Evolutionary conservation across 1,284 basidiomycete species (phyloP).

Genomic region (Ganoderma lucidum): DNA sequence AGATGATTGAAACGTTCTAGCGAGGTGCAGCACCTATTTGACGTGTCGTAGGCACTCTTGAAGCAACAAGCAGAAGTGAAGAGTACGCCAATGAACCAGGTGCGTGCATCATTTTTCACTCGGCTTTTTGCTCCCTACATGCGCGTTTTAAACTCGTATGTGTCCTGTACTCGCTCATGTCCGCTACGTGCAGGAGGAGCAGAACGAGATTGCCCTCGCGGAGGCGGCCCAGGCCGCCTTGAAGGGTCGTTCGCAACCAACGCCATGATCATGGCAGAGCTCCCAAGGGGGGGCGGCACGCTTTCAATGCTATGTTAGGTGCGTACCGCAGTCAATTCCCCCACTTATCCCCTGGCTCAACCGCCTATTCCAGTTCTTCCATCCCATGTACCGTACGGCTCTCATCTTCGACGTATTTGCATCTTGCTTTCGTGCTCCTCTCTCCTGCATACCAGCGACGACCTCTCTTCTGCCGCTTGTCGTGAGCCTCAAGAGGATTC

Average conservation of each 20-base stretch:
- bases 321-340: background rate
- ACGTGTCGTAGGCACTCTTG: constrained; percentile 15
- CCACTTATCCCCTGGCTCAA: background rate
- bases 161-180: background rate
- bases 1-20: background rate
- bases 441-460: background rate
- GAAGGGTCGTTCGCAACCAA: constrained; percentile 19
- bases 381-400: constrained; percentile 1
- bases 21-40: background rate
- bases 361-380: background rate
- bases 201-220: constrained; percentile 34
- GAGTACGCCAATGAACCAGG: background rate
- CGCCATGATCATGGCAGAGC: constrained; percentile 1
- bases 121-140: background rate
- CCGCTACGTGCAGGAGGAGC: constrained; percentile 25
- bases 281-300: background rate
- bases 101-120: background rate
- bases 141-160: background rate
- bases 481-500: too few relatives aligned
- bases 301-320: background rate
- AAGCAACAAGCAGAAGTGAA: constrained; percentile 13
- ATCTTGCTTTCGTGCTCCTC: background rate
- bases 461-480: background rate
- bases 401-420: background rate
- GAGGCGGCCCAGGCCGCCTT: constrained; percentile 34